Evolutionary conservation across 2,329 filamentous ascomycete species (phyloP).

Genomic region (Leptosphaerulina australis): DNA sequence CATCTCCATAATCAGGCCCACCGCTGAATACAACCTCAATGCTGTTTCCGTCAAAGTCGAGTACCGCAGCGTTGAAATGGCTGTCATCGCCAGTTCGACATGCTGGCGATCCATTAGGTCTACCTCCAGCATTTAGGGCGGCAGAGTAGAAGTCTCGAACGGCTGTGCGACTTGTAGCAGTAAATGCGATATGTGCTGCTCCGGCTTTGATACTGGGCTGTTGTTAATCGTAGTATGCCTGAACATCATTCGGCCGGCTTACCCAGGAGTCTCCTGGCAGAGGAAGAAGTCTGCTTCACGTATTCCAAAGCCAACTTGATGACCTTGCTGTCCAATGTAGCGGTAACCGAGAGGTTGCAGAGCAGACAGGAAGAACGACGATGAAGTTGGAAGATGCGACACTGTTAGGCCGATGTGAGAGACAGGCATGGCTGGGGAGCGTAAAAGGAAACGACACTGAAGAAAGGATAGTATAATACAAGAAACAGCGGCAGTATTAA

Average conservation of each 20-base stretch:
- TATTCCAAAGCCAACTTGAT: slow-evolving; percentile 66
- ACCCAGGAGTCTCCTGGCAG: slow-evolving; percentile 66
- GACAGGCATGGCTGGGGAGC: slow-evolving; percentile 58
- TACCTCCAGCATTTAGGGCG: slow-evolving; percentile 69
- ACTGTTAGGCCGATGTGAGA: slow-evolving; percentile 71
- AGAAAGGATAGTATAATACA: slow-evolving; percentile 25
- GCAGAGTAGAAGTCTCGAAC: slow-evolving; percentile 75
- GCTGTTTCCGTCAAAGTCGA: slow-evolving; percentile 82
- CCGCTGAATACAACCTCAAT: slow-evolving; percentile 75
- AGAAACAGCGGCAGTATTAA: slow-evolving; percentile 11
- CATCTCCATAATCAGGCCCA: slow-evolving; percentile 46
- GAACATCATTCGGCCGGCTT: slow-evolving; percentile 33
- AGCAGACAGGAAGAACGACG: slow-evolving; percentile 82
- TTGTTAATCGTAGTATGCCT: slow-evolving; percentile 30
- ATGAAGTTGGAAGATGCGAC: slow-evolving; percentile 76
- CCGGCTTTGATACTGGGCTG: slow-evolving; percentile 54
- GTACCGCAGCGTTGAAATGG: slow-evolving; percentile 68
- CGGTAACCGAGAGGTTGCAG: slow-evolving; percentile 78
- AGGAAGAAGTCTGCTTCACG: slow-evolving; percentile 68
- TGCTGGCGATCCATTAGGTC: slow-evolving; percentile 63
- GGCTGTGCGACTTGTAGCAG: slow-evolving; percentile 67
- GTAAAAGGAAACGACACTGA: slow-evolving; percentile 8
- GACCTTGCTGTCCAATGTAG: slow-evolving; percentile 68
- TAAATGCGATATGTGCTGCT: slow-evolving; percentile 69
- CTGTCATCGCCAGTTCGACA: slow-evolving; percentile 59